phyloP scores from a whole-genome alignment of 164 flowering plant genomes.

The Aristolochia contorta region DNA sequence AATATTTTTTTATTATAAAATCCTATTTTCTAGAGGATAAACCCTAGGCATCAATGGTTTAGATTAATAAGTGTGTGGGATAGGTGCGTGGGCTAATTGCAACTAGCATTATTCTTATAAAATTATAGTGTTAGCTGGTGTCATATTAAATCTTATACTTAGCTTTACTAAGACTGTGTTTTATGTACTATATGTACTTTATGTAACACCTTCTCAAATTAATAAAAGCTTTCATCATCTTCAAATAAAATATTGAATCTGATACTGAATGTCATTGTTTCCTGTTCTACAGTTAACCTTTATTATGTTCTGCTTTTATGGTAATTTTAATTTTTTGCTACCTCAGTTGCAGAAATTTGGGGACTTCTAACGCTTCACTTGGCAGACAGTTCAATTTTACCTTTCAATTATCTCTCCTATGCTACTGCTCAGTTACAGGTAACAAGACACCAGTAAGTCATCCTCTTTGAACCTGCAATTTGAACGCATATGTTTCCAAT shows the following conservation, averaged over 20 bases:
- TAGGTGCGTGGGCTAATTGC: too few species aligned
- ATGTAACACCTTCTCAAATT: too few species aligned
- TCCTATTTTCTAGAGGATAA: too few species aligned
- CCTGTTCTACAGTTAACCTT: not conserved
- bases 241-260: too few species aligned
- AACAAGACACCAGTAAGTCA: not conserved
- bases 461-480: too few species aligned
- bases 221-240: too few species aligned
- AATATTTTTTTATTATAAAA: too few species aligned
- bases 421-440: slow-evolving; percentile 70
- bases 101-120: too few species aligned
- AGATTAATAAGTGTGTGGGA: too few species aligned
- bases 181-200: too few species aligned
- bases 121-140: not conserved
- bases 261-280: not conserved
- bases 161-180: too few species aligned
- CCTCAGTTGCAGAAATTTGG: slow-evolving; percentile 79
- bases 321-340: slow-evolving; percentile 2
- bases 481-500: not conserved
- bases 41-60: too few species aligned
- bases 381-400: slow-evolving; percentile 72
- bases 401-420: slow-evolving; percentile 69
- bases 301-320: not conserved
- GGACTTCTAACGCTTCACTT: slow-evolving; percentile 82
- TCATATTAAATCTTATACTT: not conserved